phyloP scores from a whole-genome alignment of 139 green algal species.

The Tetraselmis chui region DNA sequence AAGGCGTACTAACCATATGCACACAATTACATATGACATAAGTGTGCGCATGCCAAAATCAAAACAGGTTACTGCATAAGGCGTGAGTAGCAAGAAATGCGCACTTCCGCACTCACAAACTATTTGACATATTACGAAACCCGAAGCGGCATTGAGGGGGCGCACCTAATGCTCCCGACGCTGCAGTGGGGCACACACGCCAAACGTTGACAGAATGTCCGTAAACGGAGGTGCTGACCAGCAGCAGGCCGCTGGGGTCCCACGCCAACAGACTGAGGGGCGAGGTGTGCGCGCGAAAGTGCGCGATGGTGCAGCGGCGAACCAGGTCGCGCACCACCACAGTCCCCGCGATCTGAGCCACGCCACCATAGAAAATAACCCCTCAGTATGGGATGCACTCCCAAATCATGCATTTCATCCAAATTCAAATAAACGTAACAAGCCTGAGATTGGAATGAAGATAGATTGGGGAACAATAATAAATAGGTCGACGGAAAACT shows the following conservation, averaged over 20 bases:
- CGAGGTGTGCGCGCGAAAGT: constrained; percentile 48
- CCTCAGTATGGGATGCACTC: neutral
- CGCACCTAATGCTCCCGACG: neutral
- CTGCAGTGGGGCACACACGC: constrained; percentile 15
- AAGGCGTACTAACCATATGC: no score
- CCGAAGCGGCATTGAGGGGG: neutral
- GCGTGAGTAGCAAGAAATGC: no score
- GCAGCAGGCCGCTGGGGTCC: constrained; percentile 43
- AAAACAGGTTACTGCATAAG: no score
- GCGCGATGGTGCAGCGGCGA: constrained; percentile 31
- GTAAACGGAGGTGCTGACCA: constrained; percentile 44
- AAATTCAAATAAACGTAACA: neutral
- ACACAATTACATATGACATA: no score
- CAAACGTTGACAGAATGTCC: constrained; percentile 56
- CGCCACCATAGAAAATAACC: no score
- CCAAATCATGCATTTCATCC: neutral
- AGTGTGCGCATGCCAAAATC: no score
- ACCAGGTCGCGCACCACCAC: constrained; percentile 49
- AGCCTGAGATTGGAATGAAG: neutral
- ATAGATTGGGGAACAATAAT: constrained; percentile 5
- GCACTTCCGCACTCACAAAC: no score
- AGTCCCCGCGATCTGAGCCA: constrained; percentile 25
- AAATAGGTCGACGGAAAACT: no score
- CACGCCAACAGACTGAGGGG: constrained; percentile 38
- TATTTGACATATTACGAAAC: no score